Evolutionary conservation across 108 stramenopile species (phyloP).

Genomic region (Nitzschia sp.): DNA sequence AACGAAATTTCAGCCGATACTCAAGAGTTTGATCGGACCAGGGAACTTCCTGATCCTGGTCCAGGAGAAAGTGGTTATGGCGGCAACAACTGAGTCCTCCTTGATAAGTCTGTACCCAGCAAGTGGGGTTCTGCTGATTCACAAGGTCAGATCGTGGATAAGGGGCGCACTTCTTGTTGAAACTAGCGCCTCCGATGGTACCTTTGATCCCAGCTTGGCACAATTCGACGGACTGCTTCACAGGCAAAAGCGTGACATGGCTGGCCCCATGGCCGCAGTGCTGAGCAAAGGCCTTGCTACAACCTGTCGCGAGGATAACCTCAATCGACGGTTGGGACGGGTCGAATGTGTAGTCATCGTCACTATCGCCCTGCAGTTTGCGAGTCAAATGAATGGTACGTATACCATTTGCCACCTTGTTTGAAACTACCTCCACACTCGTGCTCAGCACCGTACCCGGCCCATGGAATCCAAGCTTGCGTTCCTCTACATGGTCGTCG

Average conservation of each 20-base stretch:
- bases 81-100: constrained; percentile 39
- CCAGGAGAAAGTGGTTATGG: constrained; percentile 37
- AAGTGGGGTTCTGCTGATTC: constrained; percentile 40
- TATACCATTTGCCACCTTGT: constrained; percentile 9
- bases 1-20: constrained; percentile 47
- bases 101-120: constrained; percentile 35
- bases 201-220: constrained; percentile 36
- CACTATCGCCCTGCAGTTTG: constrained; percentile 20
- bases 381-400: constrained; percentile 29
- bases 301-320: constrained; percentile 39
- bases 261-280: constrained; percentile 42
- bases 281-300: constrained; percentile 25
- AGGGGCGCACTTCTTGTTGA: constrained; percentile 28
- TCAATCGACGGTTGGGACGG: neutral
- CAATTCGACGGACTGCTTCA: constrained; percentile 10
- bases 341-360: constrained; percentile 37
- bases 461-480: constrained; percentile 41
- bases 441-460: constrained; percentile 22
- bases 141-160: constrained; percentile 35
- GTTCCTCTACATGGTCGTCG: constrained; percentile 29
- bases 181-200: constrained; percentile 29
- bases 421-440: constrained; percentile 12
- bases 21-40: constrained; percentile 40
- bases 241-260: constrained; percentile 16
- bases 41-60: constrained; percentile 39